Evolutionary conservation across 73 alveolate genomes (phyloP).

Genomic region (Paramecium bursaria): DNA sequence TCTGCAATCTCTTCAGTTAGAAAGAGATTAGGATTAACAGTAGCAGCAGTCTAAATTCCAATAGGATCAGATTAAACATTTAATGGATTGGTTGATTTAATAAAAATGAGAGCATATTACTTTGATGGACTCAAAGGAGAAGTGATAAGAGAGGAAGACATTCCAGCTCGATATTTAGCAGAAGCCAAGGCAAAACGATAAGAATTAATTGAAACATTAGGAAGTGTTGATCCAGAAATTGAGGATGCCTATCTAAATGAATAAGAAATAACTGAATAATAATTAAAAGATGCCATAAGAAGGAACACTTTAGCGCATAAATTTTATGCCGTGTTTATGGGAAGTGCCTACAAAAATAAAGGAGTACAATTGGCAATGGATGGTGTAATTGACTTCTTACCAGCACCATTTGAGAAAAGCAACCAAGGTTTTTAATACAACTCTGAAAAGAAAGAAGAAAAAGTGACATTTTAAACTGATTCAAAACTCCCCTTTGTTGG

Average conservation of each 20-base stretch:
- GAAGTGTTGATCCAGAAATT: constrained; percentile 81
- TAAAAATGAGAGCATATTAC: constrained; percentile 80
- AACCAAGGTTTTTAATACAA: constrained; percentile 77
- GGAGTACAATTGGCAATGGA: constrained; percentile 82
- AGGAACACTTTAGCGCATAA: constrained; percentile 77
- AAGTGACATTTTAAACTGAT: constrained; percentile 77
- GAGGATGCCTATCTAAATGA: constrained; percentile 80
- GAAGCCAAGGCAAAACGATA: constrained; percentile 77
- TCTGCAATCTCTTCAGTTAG: constrained; percentile 70
- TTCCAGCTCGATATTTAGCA: constrained; percentile 80
- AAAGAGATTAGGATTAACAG: constrained; percentile 81
- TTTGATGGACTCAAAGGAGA: constrained; percentile 89
- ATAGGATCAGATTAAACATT: constrained; percentile 86
- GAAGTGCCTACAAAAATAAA: constrained; percentile 95
- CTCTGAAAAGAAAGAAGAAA: constrained; percentile 69
- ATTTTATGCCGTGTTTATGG: constrained; percentile 94
- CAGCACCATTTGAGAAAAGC: constrained; percentile 83
- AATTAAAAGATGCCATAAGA: constrained; percentile 80
- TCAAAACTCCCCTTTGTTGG: constrained; percentile 91
- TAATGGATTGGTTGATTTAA: constrained; percentile 84
- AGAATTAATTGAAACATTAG: constrained; percentile 77
- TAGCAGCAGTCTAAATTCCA: constrained; percentile 81
- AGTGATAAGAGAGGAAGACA: constrained; percentile 67
- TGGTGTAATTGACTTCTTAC: constrained; percentile 89
- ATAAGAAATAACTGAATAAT: constrained; percentile 75